These are phyloP conservation scores for Clavariopsis aquatica DNA, from an alignment of 495 filamentous ascomycete species.

Conservation along the genomic window DNA sequence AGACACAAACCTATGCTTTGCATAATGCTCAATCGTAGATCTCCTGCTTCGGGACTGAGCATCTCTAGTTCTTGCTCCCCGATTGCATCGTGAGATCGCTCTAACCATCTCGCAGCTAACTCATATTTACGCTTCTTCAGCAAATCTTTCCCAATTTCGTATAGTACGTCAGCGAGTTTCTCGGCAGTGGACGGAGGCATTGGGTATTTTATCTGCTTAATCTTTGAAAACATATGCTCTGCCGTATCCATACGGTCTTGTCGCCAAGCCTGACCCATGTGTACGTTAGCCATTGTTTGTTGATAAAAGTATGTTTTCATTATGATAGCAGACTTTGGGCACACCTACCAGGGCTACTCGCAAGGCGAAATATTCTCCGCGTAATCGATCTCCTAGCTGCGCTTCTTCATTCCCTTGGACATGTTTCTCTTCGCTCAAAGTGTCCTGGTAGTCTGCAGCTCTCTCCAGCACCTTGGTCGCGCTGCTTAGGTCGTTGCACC, in stretches of 20 bases:
- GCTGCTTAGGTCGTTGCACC: slow-evolving; percentile 56
- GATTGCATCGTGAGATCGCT: slow-evolving; percentile 64
- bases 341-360: slow-evolving; percentile 64
- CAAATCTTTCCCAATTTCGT: slow-evolving; percentile 68
- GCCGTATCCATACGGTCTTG: slow-evolving; percentile 71
- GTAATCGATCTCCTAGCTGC: slow-evolving; percentile 45
- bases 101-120: slow-evolving; percentile 70
- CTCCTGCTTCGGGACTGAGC: slow-evolving; percentile 60
- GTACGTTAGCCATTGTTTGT: no score
- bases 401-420: slow-evolving; percentile 39
- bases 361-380: slow-evolving; percentile 69
- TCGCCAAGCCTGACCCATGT: slow-evolving; percentile 63
- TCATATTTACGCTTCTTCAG: slow-evolving; percentile 54
- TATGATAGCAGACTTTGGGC: no score
- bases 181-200: slow-evolving; percentile 59
- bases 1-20: slow-evolving; percentile 47
- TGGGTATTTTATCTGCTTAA: slow-evolving; percentile 44
- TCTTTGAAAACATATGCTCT: slow-evolving; percentile 71
- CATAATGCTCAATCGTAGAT: slow-evolving; percentile 66
- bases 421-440: slow-evolving; percentile 49
- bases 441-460: slow-evolving; percentile 63
- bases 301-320: no score
- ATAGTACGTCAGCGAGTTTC: slow-evolving; percentile 68
- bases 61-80: slow-evolving; percentile 56
- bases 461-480: slow-evolving; percentile 62